These are phyloP conservation scores for Phytophthora sojae DNA, from an alignment of 352 stramenopile species.

Conservation along the genomic window DNA sequence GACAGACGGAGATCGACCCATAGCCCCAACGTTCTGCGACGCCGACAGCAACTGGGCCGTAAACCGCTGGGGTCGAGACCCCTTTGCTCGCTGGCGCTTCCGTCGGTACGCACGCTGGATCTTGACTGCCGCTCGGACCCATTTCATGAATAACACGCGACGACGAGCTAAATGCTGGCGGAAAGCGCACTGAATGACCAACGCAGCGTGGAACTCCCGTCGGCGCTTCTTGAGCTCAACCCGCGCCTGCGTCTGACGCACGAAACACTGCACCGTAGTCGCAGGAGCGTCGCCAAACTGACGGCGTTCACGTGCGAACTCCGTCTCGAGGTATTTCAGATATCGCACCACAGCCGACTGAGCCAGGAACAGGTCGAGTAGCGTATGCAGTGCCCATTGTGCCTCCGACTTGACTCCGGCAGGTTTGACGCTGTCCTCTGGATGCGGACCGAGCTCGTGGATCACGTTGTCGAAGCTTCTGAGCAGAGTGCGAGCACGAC, in stretches of 20 bases:
- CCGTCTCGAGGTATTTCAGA: conserved; percentile 58
- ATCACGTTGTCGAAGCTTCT: conserved; percentile 14
- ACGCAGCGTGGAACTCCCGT: conserved; percentile 41
- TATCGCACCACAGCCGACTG: conserved; percentile 58
- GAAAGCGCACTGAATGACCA: conserved; percentile 73
- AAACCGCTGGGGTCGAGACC: conserved; percentile 24
- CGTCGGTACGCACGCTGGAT: conserved; percentile 69
- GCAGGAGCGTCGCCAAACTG: conserved; percentile 27
- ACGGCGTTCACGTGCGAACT: conserved; percentile 32
- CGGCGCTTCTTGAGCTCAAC: conserved; percentile 35
- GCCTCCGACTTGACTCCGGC: conserved; percentile 1
- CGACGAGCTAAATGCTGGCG: conserved; percentile 72
- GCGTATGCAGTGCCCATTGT: conserved; percentile 18
- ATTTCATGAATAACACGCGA: conserved; percentile 52
- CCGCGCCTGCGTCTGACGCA: conserved; percentile 40
- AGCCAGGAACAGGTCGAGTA: conserved; percentile 31
- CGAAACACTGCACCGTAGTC: conserved; percentile 58
- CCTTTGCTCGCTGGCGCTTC: conserved; percentile 34
- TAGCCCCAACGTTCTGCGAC: conserved; percentile 48
- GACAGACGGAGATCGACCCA: conserved; percentile 12
- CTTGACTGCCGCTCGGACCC: conserved; percentile 52
- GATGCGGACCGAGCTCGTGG: conserved; percentile 1
- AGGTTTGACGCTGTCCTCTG: conserved; percentile 2
- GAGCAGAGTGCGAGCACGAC: conserved; percentile 26
- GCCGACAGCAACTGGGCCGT: conserved; percentile 56